These are phyloP conservation scores for Saccharomycopsis hybrid DNA, from an alignment of 1,139 yeast genomes.

Conservation along the genomic window DNA sequence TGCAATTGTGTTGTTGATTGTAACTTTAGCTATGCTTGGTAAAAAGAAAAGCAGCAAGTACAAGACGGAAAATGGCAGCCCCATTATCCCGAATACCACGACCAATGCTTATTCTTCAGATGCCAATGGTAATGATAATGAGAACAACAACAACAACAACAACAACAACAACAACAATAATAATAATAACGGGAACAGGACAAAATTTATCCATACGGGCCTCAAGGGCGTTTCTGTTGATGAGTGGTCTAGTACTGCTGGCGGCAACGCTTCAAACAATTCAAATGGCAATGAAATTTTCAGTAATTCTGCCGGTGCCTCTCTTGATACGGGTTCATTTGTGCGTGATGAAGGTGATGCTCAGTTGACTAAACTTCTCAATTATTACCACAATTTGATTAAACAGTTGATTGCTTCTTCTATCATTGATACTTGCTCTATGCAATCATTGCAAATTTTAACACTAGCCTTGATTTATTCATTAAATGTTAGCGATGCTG, in stretches of 20 bases:
- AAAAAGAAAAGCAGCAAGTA: conserved; percentile 29
- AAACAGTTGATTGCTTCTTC: conserved; percentile 46
- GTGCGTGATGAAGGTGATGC: conserved; percentile 1
- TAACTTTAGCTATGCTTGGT: conserved; percentile 52
- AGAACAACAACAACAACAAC: conserved; percentile 10
- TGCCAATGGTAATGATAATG: background rate
- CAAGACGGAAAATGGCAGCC: background rate
- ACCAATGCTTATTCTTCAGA: no score
- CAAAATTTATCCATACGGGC: conserved; percentile 1
- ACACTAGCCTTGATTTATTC: conserved; percentile 67
- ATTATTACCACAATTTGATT: conserved; percentile 46
- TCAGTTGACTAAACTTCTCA: conserved; percentile 27
- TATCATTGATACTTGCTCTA: conserved; percentile 50
- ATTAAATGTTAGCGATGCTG: conserved; percentile 65
- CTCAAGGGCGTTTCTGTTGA: background rate
- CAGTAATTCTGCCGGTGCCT: no score
- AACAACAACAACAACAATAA: conserved; percentile 25
- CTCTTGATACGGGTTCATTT: no score
- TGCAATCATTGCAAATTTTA: conserved; percentile 65
- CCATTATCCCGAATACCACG: no score
- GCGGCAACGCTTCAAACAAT: background rate
- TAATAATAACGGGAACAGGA: background rate
- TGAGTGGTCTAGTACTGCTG: background rate
- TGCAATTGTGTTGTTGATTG: conserved; percentile 48
- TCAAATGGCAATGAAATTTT: background rate